phyloP scores from a whole-genome alignment of 495 filamentous ascomycete species.

The Neurospora discreta region DNA sequence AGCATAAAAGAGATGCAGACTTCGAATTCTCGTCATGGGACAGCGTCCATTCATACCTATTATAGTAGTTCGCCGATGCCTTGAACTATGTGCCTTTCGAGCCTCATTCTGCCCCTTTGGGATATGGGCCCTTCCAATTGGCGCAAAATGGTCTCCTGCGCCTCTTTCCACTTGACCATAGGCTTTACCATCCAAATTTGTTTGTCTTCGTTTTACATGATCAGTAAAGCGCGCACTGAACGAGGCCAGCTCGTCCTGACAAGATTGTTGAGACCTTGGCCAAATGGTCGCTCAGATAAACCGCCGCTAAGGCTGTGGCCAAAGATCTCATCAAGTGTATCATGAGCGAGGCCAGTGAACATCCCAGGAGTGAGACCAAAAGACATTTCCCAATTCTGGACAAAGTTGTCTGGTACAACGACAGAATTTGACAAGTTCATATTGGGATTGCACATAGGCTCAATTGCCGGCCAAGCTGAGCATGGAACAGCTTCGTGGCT shows the following conservation, averaged over 20 bases:
- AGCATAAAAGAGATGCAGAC: background rate
- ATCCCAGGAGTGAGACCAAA: background rate
- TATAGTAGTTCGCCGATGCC: background rate
- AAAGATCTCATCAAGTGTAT: too few relatives aligned
- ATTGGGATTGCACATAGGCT: background rate
- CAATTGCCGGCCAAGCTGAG: background rate
- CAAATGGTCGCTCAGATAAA: too few relatives aligned
- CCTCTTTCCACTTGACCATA: background rate
- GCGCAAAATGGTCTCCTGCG: background rate
- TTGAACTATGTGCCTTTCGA: background rate
- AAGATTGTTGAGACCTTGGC: too few relatives aligned
- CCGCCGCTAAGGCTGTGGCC: too few relatives aligned
- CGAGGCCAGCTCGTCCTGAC: background rate
- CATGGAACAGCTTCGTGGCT: background rate
- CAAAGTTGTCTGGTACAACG: background rate
- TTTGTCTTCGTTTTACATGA: background rate
- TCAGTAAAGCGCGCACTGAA: background rate
- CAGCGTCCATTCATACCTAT: background rate
- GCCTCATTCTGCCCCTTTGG: background rate
- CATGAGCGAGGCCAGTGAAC: background rate
- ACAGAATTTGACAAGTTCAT: background rate
- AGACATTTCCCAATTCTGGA: background rate
- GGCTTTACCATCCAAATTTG: background rate
- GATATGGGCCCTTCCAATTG: background rate
- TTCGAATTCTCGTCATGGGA: background rate